phyloP scores from a whole-genome alignment of 2,329 filamentous ascomycete genomes.

The Xylariales sp. region DNA sequence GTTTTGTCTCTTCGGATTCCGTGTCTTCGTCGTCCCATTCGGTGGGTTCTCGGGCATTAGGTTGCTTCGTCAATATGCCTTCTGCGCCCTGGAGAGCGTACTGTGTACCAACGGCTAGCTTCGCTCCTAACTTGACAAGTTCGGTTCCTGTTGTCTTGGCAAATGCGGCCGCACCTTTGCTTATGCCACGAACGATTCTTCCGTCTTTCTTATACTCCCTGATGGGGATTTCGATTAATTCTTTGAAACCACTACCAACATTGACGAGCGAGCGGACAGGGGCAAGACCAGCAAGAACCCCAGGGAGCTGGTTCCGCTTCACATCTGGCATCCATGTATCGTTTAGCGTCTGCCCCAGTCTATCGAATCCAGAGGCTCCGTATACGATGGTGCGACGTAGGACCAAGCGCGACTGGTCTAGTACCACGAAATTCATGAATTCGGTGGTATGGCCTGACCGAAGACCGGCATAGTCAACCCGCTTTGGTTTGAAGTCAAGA shows the following conservation, averaged over 20 bases:
- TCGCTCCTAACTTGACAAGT: slow-evolving; percentile 92
- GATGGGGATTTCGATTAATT: slow-evolving; percentile 90
- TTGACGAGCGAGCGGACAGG: slow-evolving; percentile 92
- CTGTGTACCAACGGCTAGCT: slow-evolving; percentile 93
- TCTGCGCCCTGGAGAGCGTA: slow-evolving; percentile 92
- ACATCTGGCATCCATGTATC: slow-evolving; percentile 98
- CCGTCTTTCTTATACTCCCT: slow-evolving; percentile 95
- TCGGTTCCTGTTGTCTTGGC: slow-evolving; percentile 94
- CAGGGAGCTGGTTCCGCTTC: slow-evolving; percentile 86
- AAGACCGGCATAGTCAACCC: slow-evolving; percentile 94
- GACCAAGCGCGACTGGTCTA: slow-evolving; percentile 88
- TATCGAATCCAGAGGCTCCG: slow-evolving; percentile 89
- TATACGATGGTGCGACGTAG: slow-evolving; percentile 92
- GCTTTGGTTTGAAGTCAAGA: slow-evolving; percentile 95
- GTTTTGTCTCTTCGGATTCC: slow-evolving; percentile 77
- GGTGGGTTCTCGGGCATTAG: slow-evolving; percentile 51
- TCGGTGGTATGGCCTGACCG: slow-evolving; percentile 94
- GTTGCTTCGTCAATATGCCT: slow-evolving; percentile 71
- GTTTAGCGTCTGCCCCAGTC: slow-evolving; percentile 88
- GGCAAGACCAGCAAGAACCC: slow-evolving; percentile 87
- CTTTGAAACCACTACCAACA: slow-evolving; percentile 85
- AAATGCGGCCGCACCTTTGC: slow-evolving; percentile 90
- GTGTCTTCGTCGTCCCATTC: slow-evolving; percentile 69
- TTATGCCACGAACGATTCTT: slow-evolving; percentile 87
- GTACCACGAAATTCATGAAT: slow-evolving; percentile 97